Evolutionary conservation across 306 rosid genomes (phyloP).

Genomic region (Alnus rubra): DNA sequence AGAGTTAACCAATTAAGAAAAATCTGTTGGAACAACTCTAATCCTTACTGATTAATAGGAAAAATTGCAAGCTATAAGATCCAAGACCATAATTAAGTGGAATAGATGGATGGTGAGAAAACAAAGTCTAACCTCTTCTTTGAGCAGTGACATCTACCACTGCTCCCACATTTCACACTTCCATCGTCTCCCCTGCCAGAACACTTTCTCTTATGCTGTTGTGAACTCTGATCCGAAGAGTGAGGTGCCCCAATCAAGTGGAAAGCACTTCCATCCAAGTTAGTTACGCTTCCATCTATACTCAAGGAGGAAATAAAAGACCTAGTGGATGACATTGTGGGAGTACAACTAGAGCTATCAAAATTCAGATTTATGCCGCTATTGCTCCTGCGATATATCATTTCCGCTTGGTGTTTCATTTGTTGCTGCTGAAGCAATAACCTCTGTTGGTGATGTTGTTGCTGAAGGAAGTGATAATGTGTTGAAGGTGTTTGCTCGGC

Average conservation of each 20-base stretch:
- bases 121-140: constrained; percentile 75
- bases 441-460: constrained; percentile 72
- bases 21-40: constrained; percentile 2
- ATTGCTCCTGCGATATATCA: constrained; percentile 70
- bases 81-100: background rate
- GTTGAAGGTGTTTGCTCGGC: constrained; percentile 50
- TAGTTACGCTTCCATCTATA: constrained; percentile 89
- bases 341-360: constrained; percentile 89
- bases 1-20: constrained; percentile 9
- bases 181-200: constrained; percentile 87
- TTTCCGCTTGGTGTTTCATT: constrained; percentile 70
- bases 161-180: constrained; percentile 79
- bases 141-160: constrained; percentile 94
- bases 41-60: constrained; percentile 8
- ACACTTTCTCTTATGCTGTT: constrained; percentile 84
- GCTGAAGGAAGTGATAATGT: constrained; percentile 67
- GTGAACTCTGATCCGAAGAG: constrained; percentile 83
- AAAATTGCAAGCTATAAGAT: background rate
- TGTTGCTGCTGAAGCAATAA: constrained; percentile 64
- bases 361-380: constrained; percentile 84
- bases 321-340: constrained; percentile 86
- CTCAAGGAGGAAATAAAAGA: constrained; percentile 96
- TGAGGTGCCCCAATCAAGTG: constrained; percentile 78
- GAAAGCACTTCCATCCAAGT: constrained; percentile 78
- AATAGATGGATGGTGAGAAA: constrained; percentile 6